These are phyloP conservation scores for Cicer bijugum DNA, from an alignment of 306 rosid genomes.

Conservation along the genomic window DNA sequence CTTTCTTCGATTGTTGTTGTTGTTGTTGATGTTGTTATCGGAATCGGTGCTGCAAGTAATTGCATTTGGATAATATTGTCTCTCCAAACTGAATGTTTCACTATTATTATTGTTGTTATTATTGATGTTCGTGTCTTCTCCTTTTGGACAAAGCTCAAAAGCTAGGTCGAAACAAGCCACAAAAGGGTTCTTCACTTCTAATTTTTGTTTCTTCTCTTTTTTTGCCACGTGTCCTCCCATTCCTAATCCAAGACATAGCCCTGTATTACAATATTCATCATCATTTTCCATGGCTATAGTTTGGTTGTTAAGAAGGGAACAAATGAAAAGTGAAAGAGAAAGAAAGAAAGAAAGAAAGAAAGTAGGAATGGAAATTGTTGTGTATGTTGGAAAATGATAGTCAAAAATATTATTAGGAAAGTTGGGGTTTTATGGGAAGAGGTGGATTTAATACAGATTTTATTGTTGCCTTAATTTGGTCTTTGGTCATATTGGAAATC, in stretches of 20 bases:
- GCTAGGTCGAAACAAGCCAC: conserved; percentile 45
- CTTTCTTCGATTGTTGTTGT: conserved; percentile 49
- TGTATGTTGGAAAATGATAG: conserved; percentile 40
- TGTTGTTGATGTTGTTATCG: conserved; percentile 31
- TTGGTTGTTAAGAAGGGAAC: background rate
- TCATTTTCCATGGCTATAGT: conserved; percentile 52
- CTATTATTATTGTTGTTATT: background rate
- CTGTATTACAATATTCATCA: conserved; percentile 61
- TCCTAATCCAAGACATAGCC: conserved; percentile 66
- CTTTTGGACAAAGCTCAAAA: conserved; percentile 53
- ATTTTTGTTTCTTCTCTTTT: conserved; percentile 38
- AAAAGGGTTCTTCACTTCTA: conserved; percentile 38
- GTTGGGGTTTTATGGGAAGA: conserved; percentile 47
- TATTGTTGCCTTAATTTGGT: conserved; percentile 48
- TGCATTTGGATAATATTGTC: conserved; percentile 16
- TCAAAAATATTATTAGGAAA: conserved; percentile 41
- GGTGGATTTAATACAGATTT: conserved; percentile 52
- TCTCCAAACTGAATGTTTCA: conserved; percentile 36
- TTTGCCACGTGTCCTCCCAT: conserved; percentile 57
- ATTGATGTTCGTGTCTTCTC: conserved; percentile 35
- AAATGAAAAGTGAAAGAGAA: background rate
- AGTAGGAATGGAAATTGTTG: conserved; percentile 37
- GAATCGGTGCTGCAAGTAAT: conserved; percentile 40
- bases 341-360: background rate
- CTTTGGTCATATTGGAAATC: conserved; percentile 29